These are phyloP conservation scores for Cornus controversa DNA, from an alignment of 148 eudicot genomes.

Conservation along the genomic window DNA sequence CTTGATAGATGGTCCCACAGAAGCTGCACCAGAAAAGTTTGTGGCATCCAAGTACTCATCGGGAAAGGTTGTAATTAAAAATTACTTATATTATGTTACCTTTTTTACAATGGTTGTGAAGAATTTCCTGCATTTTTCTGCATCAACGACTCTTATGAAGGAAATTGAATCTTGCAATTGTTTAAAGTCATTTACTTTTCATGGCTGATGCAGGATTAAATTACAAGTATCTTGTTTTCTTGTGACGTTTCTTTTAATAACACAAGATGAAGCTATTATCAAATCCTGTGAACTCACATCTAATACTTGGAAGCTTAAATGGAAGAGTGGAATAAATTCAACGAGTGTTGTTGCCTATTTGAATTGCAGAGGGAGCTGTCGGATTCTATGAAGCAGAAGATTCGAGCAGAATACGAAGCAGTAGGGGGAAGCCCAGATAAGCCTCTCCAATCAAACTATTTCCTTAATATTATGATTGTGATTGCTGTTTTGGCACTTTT, in stretches of 20 bases:
- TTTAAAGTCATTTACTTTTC: constrained; percentile 30
- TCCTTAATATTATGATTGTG: constrained; percentile 80
- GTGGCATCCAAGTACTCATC: constrained; percentile 86
- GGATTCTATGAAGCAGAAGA: constrained; percentile 86
- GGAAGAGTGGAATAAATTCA: constrained; percentile 45
- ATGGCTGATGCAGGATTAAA: constrained; percentile 85
- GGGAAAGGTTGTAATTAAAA: constrained; percentile 59
- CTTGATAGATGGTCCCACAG: constrained; percentile 46
- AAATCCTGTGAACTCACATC: constrained; percentile 35
- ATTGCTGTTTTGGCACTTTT: constrained; percentile 81
- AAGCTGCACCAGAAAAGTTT: constrained; percentile 69
- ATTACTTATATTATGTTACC: constrained; percentile 3
- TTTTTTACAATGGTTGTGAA: background rate
- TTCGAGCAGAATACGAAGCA: constrained; percentile 75
- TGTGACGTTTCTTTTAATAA: constrained; percentile 44
- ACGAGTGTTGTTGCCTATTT: constrained; percentile 43
- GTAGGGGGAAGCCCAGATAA: constrained; percentile 90
- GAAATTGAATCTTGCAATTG: constrained; percentile 19
- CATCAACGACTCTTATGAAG: constrained; percentile 1
- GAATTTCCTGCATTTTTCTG: constrained; percentile 5
- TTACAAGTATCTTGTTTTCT: constrained; percentile 42
- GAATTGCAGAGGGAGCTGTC: constrained; percentile 86
- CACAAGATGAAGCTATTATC: constrained; percentile 57
- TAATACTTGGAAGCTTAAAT: constrained; percentile 47
- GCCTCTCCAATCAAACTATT: constrained; percentile 93